Evolutionary conservation across 345 rosid species (phyloP).

Genomic region (Lepidium didymum): DNA sequence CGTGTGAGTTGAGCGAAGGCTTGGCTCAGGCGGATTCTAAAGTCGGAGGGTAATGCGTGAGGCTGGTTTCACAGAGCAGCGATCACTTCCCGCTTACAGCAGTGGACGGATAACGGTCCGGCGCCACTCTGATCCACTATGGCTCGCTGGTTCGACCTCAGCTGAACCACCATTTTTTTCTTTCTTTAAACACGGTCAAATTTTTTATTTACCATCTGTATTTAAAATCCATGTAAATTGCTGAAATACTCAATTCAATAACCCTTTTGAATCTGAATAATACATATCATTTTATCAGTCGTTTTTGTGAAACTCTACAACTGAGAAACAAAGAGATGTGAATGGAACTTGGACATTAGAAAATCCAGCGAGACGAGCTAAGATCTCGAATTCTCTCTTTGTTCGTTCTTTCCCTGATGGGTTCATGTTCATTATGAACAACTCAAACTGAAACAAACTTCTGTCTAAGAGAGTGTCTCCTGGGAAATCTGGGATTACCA

Average conservation of each 20-base stretch:
- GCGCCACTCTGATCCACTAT: too few relatives aligned
- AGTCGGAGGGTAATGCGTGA: neutral
- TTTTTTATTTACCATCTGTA: too few relatives aligned
- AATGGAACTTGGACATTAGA: slow-evolving; percentile 33
- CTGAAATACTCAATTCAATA: too few relatives aligned
- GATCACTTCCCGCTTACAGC: neutral
- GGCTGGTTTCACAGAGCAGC: neutral
- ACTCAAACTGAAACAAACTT: slow-evolving; percentile 35
- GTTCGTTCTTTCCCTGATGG: slow-evolving; percentile 40
- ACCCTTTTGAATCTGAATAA: neutral
- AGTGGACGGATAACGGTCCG: neutral
- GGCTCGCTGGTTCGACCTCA: too few relatives aligned
- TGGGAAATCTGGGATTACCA: slow-evolving; percentile 37
- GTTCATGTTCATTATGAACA: slow-evolving; percentile 31
- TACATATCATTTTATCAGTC: slow-evolving; percentile 1
- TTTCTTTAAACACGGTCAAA: too few relatives aligned
- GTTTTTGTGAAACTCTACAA: slow-evolving; percentile 36
- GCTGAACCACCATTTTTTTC: too few relatives aligned
- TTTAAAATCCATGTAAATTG: too few relatives aligned
- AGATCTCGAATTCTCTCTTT: slow-evolving; percentile 28
- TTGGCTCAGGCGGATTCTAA: neutral
- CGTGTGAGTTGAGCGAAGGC: neutral
- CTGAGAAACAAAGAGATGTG: slow-evolving; percentile 35
- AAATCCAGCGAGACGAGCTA: slow-evolving; percentile 47
- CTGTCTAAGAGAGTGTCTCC: slow-evolving; percentile 15